Evolutionary conservation across 148 eudicot genomes (phyloP).

Genomic region (Fagopyrum esculentum): DNA sequence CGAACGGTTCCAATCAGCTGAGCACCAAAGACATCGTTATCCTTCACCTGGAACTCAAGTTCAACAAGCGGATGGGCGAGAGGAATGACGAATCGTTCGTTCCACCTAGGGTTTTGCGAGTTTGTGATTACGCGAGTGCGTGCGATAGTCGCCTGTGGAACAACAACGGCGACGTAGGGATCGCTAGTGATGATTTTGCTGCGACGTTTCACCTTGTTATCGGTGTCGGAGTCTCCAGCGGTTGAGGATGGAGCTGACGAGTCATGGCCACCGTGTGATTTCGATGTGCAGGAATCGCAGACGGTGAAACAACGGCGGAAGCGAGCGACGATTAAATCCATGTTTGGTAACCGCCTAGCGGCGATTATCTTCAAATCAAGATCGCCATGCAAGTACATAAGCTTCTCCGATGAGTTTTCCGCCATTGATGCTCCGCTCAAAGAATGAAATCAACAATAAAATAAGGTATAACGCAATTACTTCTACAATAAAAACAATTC

Average conservation of each 20-base stretch:
- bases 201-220: constrained; percentile 25
- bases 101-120: constrained; percentile 58
- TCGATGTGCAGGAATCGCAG: constrained; percentile 3
- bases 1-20: constrained; percentile 48
- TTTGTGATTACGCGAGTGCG: constrained; percentile 72
- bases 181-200: constrained; percentile 74
- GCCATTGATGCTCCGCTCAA: constrained; percentile 22
- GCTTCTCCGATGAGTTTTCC: constrained; percentile 26
- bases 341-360: constrained; percentile 75
- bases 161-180: constrained; percentile 67
- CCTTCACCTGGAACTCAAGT: constrained; percentile 74
- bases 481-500: background rate
- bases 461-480: background rate
- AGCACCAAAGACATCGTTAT: constrained; percentile 70
- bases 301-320: constrained; percentile 20
- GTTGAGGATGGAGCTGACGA: background rate
- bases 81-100: constrained; percentile 44
- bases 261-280: background rate
- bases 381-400: constrained; percentile 65
- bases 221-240: background rate
- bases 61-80: constrained; percentile 50
- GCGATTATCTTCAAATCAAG: constrained; percentile 43
- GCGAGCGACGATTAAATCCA: constrained; percentile 68
- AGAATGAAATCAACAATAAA: background rate
- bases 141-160: constrained; percentile 67